phyloP scores from a whole-genome alignment of 345 rosid genomes.

The Bruguiera gymnorhiza region DNA sequence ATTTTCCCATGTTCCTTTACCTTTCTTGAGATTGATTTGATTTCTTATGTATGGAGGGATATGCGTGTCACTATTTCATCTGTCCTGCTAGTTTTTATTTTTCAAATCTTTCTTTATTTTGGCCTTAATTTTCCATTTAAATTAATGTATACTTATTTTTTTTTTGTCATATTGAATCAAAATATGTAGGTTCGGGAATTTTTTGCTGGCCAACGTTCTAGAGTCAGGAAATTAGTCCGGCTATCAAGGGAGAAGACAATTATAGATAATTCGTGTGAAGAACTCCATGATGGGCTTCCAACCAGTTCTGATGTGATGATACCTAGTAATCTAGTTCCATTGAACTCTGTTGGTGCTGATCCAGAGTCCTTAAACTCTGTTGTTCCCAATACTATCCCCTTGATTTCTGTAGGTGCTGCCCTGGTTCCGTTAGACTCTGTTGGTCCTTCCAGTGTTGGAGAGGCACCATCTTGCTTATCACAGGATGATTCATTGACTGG shows the following conservation, averaged over 20 bases:
- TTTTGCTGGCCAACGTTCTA: slow-evolving; percentile 75
- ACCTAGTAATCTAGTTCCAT: slow-evolving; percentile 47
- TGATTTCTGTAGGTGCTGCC: slow-evolving; percentile 2
- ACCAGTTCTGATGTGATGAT: slow-evolving; percentile 37
- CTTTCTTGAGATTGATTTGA: background rate
- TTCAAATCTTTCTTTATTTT: background rate
- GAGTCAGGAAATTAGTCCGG: slow-evolving; percentile 79
- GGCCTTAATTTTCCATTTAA: background rate
- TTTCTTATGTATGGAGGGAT: background rate
- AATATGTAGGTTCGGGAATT: slow-evolving; percentile 74
- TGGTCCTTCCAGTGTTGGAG: slow-evolving; percentile 38
- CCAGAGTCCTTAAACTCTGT: background rate
- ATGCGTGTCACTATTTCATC: background rate
- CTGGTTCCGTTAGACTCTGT: slow-evolving; percentile 3
- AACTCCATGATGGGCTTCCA: slow-evolving; percentile 25
- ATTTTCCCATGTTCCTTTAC: background rate
- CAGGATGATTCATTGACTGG: slow-evolving; percentile 52
- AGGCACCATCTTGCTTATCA: slow-evolving; percentile 47
- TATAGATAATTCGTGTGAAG: slow-evolving; percentile 32
- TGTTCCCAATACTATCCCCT: slow-evolving; percentile 10
- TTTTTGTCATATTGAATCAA: slow-evolving; percentile 3
- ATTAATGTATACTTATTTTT: slow-evolving; percentile 5
- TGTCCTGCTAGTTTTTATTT: background rate
- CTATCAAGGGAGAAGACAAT: slow-evolving; percentile 72
- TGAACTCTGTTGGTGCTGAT: slow-evolving; percentile 39